These are phyloP conservation scores for Termitomyces sp. DNA, from an alignment of 768 basidiomycete species.

Conservation along the genomic window DNA sequence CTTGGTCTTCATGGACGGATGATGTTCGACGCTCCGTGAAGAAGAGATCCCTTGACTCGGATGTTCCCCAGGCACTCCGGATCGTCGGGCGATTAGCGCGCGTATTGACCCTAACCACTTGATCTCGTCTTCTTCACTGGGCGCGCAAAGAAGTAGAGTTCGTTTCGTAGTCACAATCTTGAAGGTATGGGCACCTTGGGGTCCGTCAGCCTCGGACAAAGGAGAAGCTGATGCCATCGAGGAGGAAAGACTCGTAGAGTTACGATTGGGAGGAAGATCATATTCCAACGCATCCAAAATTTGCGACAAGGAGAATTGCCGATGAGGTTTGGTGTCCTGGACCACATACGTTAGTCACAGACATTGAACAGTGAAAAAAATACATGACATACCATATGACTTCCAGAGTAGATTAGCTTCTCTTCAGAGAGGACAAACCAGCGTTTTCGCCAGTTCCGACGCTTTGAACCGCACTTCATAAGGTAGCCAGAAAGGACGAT, in stretches of 20 bases:
- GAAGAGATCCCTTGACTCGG: constrained; percentile 19
- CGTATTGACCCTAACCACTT: constrained; percentile 96
- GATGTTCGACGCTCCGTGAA: constrained; percentile 12
- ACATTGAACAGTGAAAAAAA: background rate
- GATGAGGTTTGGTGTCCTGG: constrained; percentile 87
- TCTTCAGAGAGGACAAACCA: constrained; percentile 96
- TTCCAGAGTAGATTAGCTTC: constrained; percentile 81
- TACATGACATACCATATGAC: constrained; percentile 80
- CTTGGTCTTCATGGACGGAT: constrained; percentile 30
- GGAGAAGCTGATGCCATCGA: constrained; percentile 22
- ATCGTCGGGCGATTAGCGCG: constrained; percentile 78
- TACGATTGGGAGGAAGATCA: constrained; percentile 54
- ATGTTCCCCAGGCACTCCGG: constrained; percentile 45
- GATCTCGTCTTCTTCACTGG: constrained; percentile 96
- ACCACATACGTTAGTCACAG: background rate
- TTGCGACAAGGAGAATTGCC: constrained; percentile 76
- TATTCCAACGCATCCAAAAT: constrained; percentile 93
- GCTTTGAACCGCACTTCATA: constrained; percentile 93
- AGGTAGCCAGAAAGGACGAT: constrained; percentile 85
- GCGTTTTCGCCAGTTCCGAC: constrained; percentile 93
- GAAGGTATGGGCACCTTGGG: constrained; percentile 64
- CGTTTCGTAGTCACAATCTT: constrained; percentile 95
- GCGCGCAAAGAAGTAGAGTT: constrained; percentile 84
- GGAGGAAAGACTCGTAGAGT: constrained; percentile 30
- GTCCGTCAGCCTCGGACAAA: constrained; percentile 37